Evolutionary conservation across 768 basidiomycete genomes (phyloP), one percentile per base, ranked within the genome.

Genomic region (Suillus brevipes): DNA sequence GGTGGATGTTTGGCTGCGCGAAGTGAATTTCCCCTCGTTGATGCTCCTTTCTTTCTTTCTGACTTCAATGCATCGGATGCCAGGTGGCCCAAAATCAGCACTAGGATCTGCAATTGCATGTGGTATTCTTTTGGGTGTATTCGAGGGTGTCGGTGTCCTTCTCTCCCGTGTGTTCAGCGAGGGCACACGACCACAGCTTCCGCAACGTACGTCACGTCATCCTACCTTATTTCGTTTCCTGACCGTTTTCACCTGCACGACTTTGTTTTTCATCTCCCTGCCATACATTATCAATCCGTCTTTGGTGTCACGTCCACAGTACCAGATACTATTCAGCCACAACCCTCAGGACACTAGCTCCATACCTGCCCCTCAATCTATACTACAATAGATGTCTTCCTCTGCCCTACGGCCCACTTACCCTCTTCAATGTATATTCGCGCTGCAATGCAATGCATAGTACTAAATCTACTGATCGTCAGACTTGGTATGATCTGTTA

Each of bases 101-200:
- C 80, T 98, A 53, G 90, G 91, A 18, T 95, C 93, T n/a, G 97
- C 97, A 20, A 85, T 99, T 55, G 92, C 93, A 18, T 99, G 97
- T 74, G 97, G 96, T 75, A 96, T 99, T 65, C 82, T 99, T 31
- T 86, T 99, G 31, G 96, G 97, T 69, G 92, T 95, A 14, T 93
- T 95, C 73, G 92, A 94, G 78, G 96, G 96, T 72, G 95, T 98
- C 25, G 97, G 97, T 70, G 96, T 99, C 9, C 83, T 99, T 31
- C 81, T 98, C 66, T 90, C 89, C 57, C 87, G 97, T 66, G 90
- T 95, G 68, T 91, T 97, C 77, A 91, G 90, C 72, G 92, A 93
- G 74, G 86, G 86, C 64, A 87, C 89, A 70, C 83, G 91, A 72
- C 93, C 91, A 69, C 90, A 91, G 74, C 80, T 92, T 78, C 89